phyloP scores from a whole-genome alignment of 768 basidiomycete species.

The Arthromyces matolae region DNA sequence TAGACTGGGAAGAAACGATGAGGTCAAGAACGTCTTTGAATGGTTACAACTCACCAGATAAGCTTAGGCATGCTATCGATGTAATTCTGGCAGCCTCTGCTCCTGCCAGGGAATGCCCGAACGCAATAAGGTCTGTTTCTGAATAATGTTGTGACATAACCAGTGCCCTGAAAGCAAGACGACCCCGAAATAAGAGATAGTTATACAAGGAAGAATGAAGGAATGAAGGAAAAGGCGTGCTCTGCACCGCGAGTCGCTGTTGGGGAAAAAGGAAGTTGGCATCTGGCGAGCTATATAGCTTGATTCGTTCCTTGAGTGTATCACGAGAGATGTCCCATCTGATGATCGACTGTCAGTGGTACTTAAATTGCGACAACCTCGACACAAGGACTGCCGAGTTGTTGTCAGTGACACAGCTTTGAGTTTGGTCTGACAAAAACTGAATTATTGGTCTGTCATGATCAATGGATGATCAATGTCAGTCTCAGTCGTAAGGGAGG shows the following conservation, averaged over 20 bases:
- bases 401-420: no score
- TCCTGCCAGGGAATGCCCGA: slow-evolving; percentile 14
- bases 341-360: no score
- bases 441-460: no score
- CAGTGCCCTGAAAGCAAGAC: no score
- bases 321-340: background rate
- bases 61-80: slow-evolving; percentile 17
- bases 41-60: slow-evolving; percentile 10
- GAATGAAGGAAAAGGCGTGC: slow-evolving; percentile 1
- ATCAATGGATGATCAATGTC: no score
- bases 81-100: slow-evolving; percentile 14
- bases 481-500: no score
- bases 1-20: slow-evolving; percentile 21
- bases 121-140: background rate
- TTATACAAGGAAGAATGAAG: slow-evolving; percentile 2
- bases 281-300: background rate
- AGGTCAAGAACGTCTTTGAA: background rate
- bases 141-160: background rate
- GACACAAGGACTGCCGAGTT: no score
- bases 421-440: no score
- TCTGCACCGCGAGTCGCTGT: slow-evolving; percentile 4
- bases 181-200: background rate
- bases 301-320: no score
- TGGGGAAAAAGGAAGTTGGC: background rate
- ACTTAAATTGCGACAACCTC: no score